Percentiles rank a stretch among this genome's conserved stretches.
phyloP scores from a whole-genome alignment of 495 filamentous ascomycete genomes.

The Daldinia loculata region DNA sequence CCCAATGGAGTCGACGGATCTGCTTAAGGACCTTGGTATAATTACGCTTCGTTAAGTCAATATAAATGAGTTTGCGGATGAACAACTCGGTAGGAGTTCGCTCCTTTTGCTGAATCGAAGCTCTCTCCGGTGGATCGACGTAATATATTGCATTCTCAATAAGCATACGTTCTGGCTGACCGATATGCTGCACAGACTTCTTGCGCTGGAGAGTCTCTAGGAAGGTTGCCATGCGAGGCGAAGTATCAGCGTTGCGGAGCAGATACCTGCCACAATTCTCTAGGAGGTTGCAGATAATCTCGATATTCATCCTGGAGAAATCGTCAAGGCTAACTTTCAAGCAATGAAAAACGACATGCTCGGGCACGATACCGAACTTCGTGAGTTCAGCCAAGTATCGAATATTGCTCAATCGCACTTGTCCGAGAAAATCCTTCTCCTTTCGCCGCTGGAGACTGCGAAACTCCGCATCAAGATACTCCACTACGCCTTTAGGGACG shows the following conservation, averaged over 20 bases:
- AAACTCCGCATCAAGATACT: conserved; percentile 96
- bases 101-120: conserved; percentile 96
- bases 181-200: conserved; percentile 93
- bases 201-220: conserved; percentile 94
- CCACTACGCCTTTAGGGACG: conserved; percentile 87
- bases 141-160: conserved; percentile 99
- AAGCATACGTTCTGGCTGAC: conserved; percentile 95
- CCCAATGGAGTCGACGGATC: conserved; percentile 96
- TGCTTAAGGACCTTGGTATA: conserved; percentile 92
- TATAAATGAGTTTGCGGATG: conserved; percentile 87
- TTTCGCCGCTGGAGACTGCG: conserved; percentile 97
- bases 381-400: conserved; percentile 97
- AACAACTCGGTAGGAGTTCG: conserved; percentile 91
- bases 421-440: conserved; percentile 94
- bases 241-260: conserved; percentile 91
- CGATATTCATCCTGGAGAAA: conserved; percentile 97
- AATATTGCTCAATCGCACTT: conserved; percentile 92
- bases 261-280: conserved; percentile 98
- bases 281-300: conserved; percentile 96
- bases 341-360: conserved; percentile 99
- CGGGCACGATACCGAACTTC: conserved; percentile 97
- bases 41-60: conserved; percentile 92
- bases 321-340: conserved; percentile 97
- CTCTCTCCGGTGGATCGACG: conserved; percentile 91
- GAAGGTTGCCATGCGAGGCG: conserved; percentile 90